Conservation (phyloP, 2,329 filamentous ascomycete genomes). For the Sphaerostilbella broomeana region DNA sequence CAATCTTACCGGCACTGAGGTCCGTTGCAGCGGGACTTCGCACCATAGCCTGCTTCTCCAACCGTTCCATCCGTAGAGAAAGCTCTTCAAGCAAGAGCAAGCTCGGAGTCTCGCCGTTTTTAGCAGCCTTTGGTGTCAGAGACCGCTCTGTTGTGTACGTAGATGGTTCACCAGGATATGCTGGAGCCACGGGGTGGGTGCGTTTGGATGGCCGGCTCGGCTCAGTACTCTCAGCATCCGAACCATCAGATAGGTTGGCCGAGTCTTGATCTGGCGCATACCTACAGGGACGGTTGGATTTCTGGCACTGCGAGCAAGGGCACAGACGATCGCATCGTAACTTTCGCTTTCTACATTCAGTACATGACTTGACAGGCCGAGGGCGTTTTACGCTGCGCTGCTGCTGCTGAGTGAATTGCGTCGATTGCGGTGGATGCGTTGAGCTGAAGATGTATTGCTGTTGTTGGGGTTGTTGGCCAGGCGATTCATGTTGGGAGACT, state of each 20-base stretch:
- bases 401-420: slow-evolving; percentile 24
- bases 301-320: slow-evolving; percentile 53
- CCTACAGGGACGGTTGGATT: slow-evolving; percentile 47
- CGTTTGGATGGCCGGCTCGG: slow-evolving; percentile 33
- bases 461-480: slow-evolving; percentile 22
- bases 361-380: slow-evolving; percentile 50
- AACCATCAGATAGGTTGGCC: slow-evolving; percentile 43
- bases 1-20: slow-evolving; percentile 24
- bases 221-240: slow-evolving; percentile 34
- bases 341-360: slow-evolving; percentile 52
- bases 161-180: slow-evolving; percentile 16
- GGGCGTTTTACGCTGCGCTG: slow-evolving; percentile 46
- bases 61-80: slow-evolving; percentile 42
- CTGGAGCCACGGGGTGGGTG: slow-evolving; percentile 25
- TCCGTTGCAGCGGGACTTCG: slow-evolving; percentile 36
- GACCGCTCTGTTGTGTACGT: slow-evolving; percentile 21
- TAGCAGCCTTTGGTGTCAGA: slow-evolving; percentile 18
- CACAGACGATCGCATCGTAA: slow-evolving; percentile 49
- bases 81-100: slow-evolving; percentile 41
- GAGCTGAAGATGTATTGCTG: too few species aligned
- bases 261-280: slow-evolving; percentile 45
- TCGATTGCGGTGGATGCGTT: slow-evolving; percentile 20
- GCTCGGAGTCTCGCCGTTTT: slow-evolving; percentile 28
- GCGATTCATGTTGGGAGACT: slow-evolving; percentile 12
- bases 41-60: slow-evolving; percentile 44